These are phyloP conservation scores for Syzygium aromaticum DNA, from an alignment of 345 rosid genomes.

Conservation along the genomic window DNA sequence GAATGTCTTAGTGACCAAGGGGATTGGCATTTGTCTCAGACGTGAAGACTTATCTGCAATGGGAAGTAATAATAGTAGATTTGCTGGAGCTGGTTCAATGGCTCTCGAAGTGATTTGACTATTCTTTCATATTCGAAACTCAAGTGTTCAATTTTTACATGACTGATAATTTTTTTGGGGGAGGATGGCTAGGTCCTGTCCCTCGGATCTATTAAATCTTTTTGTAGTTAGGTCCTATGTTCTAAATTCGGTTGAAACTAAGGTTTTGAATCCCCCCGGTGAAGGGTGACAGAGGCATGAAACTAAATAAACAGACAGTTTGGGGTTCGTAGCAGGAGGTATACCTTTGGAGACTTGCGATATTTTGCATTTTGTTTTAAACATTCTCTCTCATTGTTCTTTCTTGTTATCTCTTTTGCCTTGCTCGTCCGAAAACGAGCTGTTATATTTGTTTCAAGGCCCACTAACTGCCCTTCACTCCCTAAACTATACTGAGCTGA, in stretches of 20 bases:
- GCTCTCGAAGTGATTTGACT: conserved; percentile 10
- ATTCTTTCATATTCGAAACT: conserved; percentile 21
- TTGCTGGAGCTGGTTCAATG: conserved; percentile 14
- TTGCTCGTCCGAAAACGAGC: not conserved
- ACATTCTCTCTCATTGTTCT: not conserved
- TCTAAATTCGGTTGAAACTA: not conserved
- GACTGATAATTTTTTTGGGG: conserved; percentile 1
- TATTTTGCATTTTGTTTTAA: not conserved
- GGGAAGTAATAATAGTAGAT: conserved; percentile 24
- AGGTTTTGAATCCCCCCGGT: conserved; percentile 3
- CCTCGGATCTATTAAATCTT: conserved; percentile 3
- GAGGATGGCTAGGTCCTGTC: conserved; percentile 35
- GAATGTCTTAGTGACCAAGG: not conserved
- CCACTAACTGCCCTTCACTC: not conserved
- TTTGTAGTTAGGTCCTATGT: conserved; percentile 21
- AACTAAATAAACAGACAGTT: not conserved
- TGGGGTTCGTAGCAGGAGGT: not conserved
- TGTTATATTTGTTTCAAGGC: not conserved
- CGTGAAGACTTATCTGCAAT: not conserved
- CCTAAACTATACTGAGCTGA: not conserved
- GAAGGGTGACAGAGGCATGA: not conserved
- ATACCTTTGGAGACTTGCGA: not conserved
- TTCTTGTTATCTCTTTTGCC: not conserved
- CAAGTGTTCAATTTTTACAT: not conserved
- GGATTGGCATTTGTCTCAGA: not conserved